These are phyloP conservation scores for Nicotiana undulata DNA, from an alignment of 257 asterid species.

Conservation along the genomic window DNA sequence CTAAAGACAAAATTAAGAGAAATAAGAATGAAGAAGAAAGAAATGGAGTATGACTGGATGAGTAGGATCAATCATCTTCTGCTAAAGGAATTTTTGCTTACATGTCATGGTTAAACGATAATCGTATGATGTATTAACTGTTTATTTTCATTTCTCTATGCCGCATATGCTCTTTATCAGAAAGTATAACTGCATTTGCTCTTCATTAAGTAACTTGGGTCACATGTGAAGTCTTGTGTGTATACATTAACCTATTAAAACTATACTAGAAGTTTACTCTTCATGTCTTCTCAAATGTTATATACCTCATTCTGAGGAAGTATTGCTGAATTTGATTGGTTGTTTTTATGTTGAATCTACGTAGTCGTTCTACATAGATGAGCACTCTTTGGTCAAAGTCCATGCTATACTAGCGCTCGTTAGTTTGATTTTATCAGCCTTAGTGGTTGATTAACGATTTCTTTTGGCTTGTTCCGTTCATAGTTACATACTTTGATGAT, in stretches of 20 bases:
- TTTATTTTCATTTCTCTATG: background rate
- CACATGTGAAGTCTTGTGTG: no score
- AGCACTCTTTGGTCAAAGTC: background rate
- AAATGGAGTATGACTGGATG: background rate
- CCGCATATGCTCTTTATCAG: background rate
- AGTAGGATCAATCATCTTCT: background rate
- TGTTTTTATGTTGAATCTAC: background rate
- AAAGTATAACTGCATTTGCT: no score
- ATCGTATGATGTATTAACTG: background rate
- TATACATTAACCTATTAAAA: background rate
- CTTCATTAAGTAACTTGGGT: no score
- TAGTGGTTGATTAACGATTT: background rate
- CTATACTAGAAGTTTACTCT: background rate
- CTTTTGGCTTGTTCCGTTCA: background rate
- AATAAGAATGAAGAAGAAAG: background rate
- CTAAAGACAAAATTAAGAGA: background rate
- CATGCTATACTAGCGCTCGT: background rate
- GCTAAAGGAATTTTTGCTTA: background rate
- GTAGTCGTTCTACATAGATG: background rate
- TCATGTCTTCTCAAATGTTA: background rate
- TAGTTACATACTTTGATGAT: slow-evolving; percentile 2
- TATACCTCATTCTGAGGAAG: background rate
- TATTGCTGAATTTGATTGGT: background rate
- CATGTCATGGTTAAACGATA: background rate
- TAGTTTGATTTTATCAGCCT: background rate